Evolutionary conservation across 1,139 yeast genomes (phyloP), one percentile per base, ranked within the genome.

Genomic region (Barnettozyma hawaiiensis): DNA sequence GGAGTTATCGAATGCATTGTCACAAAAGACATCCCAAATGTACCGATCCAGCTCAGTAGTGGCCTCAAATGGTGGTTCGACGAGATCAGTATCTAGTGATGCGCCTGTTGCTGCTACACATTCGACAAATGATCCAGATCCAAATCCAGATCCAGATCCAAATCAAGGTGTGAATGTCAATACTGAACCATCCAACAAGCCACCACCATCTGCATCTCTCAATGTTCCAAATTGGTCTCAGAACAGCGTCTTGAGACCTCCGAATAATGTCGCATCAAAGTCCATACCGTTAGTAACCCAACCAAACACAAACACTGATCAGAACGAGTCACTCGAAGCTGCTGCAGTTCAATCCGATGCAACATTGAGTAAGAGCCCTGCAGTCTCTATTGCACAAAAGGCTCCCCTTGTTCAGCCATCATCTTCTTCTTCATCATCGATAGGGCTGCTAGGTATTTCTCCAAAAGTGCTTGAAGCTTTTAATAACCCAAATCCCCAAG

Each of bases 381-480:
- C 16, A 3, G 2, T 16, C 14, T n/a, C 5, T 7, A 14, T n/a
- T n/a, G 21, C 33, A n/a, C 22, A n/a, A 12, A 5, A 31, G n/a
- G 9, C 33, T 3, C n/a, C n/a, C n/a, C n/a, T n/a, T 2, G 14
- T 12, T 9, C 12, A 10, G 14, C 7, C 38, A 20, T 18, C n/a
- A n/a, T n/a, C n/a, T n/a, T n/a, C n/a, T n/a, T n/a, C n/a, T n/a
- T n/a, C n/a, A n/a, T n/a, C n/a, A n/a, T n/a, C 39, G n/a, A 12
- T 33, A 15, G 43, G 46, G 2, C 11, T 48, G 5, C 15, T 48
- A 4, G 49, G 49, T 3, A 49, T 49, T 3, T 32, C 42, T 5
- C 38, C 40, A 9, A 41, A 42, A 7, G 31, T 34, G 2, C 28
- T 43, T 14, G 32, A 31, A 14, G 37, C 41, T 5, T 21, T 37